Conservation (phyloP, 345 rosid species). For the Eucalyptus tenuipes region DNA sequence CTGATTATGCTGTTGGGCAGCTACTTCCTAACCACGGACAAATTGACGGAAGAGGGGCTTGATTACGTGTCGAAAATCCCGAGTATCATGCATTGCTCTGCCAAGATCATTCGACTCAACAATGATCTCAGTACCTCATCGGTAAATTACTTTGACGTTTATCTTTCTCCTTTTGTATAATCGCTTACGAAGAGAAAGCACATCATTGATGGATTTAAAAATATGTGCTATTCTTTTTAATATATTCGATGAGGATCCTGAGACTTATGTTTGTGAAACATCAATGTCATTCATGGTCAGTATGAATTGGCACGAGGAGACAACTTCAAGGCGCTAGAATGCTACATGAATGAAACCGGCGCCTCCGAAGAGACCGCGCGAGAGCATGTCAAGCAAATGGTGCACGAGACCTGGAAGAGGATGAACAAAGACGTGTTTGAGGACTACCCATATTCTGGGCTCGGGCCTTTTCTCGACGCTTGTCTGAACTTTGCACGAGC, state of each 20-base stretch:
- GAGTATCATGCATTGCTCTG: background rate
- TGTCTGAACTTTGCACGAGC: background rate
- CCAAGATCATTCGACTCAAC: background rate
- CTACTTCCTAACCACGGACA: background rate
- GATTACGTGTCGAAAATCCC: background rate
- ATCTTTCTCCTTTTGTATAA: background rate
- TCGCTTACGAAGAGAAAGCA: background rate
- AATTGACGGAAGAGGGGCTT: background rate
- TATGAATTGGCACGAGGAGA: background rate
- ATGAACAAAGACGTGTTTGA: background rate
- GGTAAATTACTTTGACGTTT: background rate
- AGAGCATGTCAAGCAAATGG: background rate
- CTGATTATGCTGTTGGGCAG: background rate
- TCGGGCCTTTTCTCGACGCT: background rate
- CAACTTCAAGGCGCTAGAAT: background rate
- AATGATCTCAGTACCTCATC: constrained; percentile 4
- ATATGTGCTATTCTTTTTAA: background rate
- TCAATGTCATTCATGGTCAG: background rate
- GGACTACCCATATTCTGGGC: background rate
- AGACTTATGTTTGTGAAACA: background rate
- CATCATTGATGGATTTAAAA: background rate
- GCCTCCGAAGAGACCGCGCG: background rate
- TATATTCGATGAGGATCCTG: accelerated
- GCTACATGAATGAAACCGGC: constrained; percentile 1
- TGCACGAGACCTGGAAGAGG: background rate